Evolutionary conservation across 352 stramenopile genomes (phyloP).

Genomic region (Pseudoperonospora humuli): DNA sequence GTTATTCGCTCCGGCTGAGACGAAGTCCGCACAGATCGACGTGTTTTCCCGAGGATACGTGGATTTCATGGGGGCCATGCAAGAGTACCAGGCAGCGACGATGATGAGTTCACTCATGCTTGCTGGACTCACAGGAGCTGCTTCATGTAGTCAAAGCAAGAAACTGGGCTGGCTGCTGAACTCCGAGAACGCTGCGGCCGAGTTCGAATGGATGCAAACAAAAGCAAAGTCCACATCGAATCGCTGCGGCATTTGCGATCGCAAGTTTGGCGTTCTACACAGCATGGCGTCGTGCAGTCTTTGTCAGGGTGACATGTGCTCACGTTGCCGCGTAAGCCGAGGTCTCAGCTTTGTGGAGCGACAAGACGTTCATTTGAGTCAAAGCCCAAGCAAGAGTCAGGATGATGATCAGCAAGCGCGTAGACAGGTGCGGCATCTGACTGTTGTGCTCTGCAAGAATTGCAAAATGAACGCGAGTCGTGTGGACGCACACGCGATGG

Average conservation of each 20-base stretch:
- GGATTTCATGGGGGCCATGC: slow-evolving; percentile 23
- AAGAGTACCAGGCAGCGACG: slow-evolving; percentile 20
- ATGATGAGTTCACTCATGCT: slow-evolving; percentile 20
- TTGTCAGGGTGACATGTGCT: slow-evolving; percentile 31
- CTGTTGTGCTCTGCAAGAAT: slow-evolving; percentile 45
- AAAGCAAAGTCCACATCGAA: slow-evolving; percentile 3
- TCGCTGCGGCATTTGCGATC: slow-evolving; percentile 30
- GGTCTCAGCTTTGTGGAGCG: slow-evolving; percentile 24
- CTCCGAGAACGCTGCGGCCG: slow-evolving; percentile 7
- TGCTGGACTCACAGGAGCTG: slow-evolving; percentile 19
- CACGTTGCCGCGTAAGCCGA: slow-evolving; percentile 24
- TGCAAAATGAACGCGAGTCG: slow-evolving; percentile 29
- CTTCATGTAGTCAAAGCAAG: slow-evolving; percentile 46
- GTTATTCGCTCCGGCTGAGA: slow-evolving; percentile 13
- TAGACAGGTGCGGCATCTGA: slow-evolving; percentile 14
- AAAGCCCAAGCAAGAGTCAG: slow-evolving; percentile 9
- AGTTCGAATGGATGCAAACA: slow-evolving; percentile 14
- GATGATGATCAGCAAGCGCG: slow-evolving; percentile 8
- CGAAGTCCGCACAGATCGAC: slow-evolving; percentile 4
- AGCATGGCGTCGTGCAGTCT: slow-evolving; percentile 29
- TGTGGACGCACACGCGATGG: slow-evolving; percentile 26
- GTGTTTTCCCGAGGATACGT: slow-evolving; percentile 18
- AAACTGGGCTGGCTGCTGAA: slow-evolving; percentile 43
- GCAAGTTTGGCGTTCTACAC: slow-evolving; percentile 28
- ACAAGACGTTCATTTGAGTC: background rate